phyloP scores from a whole-genome alignment of 345 rosid genomes.

The Erucastrum elatum region DNA sequence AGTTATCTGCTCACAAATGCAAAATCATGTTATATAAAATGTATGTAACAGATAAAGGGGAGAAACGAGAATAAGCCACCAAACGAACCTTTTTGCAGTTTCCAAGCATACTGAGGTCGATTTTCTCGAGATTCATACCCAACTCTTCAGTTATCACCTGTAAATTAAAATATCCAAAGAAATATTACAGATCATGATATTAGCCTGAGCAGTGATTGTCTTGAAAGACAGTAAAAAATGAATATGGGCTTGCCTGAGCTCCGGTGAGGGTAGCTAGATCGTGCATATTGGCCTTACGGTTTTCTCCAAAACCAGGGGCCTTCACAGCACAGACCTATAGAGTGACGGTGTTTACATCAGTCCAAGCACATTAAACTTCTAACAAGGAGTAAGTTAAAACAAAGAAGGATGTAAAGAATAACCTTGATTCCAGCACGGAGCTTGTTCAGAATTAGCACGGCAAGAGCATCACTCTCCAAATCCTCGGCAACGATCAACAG shows the following conservation, averaged over 20 bases:
- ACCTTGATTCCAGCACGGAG: slow-evolving; percentile 99
- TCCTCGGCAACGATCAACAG: slow-evolving; percentile 89
- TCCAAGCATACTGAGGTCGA: slow-evolving; percentile 81
- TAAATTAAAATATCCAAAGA: not conserved
- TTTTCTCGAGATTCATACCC: slow-evolving; percentile 92
- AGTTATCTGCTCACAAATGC: slow-evolving; percentile 48
- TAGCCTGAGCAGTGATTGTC: not conserved
- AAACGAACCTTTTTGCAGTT: slow-evolving; percentile 79
- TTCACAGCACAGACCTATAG: slow-evolving; percentile 88
- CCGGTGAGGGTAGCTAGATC: slow-evolving; percentile 94
- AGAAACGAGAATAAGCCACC: not conserved
- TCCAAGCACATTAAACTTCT: not conserved
- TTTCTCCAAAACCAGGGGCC: slow-evolving; percentile 99
- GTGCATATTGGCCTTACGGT: slow-evolving; percentile 76
- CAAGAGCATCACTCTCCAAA: slow-evolving; percentile 91
- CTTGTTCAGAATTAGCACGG: slow-evolving; percentile 85
- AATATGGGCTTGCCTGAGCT: slow-evolving; percentile 62
- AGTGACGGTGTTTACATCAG: slow-evolving; percentile 6
- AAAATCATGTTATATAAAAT: slow-evolving; percentile 1
- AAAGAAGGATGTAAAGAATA: not conserved
- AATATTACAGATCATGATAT: not conserved
- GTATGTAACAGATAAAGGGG: not conserved
- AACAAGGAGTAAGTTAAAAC: not conserved
- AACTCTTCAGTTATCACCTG: slow-evolving; percentile 93
- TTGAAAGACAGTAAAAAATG: not conserved